Evolutionary conservation across 129 eudicot species (phyloP), one percentile per base, ranked within the genome.

Genomic region (Solidago caesia): DNA sequence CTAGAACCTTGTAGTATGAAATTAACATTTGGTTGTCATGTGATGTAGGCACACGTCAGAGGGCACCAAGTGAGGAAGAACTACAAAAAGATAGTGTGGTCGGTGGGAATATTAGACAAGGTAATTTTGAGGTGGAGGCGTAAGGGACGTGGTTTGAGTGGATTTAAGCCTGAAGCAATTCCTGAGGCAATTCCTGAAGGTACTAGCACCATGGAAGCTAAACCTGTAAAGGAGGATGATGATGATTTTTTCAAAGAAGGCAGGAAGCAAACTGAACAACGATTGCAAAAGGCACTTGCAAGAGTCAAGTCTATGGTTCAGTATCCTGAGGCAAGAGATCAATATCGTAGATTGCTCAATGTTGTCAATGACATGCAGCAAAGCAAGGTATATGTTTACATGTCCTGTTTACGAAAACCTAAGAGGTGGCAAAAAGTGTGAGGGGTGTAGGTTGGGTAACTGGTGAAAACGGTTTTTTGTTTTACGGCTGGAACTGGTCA

Each of bases 231-330:
- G 72, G 97, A 90, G 44, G 98, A 94, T 11, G 98, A 94, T 42
- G 88, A 90, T 84, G 98, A 94, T 81, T 90, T 84, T 85, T 82
- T 94, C 58, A 94, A 94, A 82, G 89, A 90, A 83, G 98, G 98
- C 57, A 85, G 93, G 84, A 94, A 87, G 77, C 98, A 94, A 82
- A 86, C 97, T 0, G 98, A 94, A 59, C 93, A 90, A 61, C 76
- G 97, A 39, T 75, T 90, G 84, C 85, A 87, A 58, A 94, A 94
- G 67, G 98, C 98, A 49, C 98, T 94, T 72, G 97, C 90, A 42
- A 87, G 98, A 74, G 98, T 94, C 74, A 94, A 90, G 82, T 94
- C 98, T 75, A 94, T 94, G 98, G 98, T 87, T 77, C 98, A 90
- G 83, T 87, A 88, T 70, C 96, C 97, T 0, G 97, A 94, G 80